Evolutionary conservation across 768 basidiomycete species (phyloP).

Genomic region (Phylloporus sp.): DNA sequence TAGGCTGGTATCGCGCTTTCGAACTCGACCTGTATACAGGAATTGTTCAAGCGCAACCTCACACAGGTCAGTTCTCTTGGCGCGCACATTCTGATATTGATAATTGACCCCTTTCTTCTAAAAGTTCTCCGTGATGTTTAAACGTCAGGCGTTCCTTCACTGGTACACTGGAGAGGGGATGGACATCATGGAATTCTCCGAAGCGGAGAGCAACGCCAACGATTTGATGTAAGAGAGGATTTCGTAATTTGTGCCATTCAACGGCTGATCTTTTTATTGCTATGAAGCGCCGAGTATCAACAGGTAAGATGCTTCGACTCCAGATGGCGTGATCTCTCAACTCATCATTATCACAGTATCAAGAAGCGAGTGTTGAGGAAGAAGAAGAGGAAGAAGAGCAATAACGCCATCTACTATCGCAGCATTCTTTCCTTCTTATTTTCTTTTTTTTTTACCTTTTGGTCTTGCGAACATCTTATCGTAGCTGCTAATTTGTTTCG

Average conservation of each 20-base stretch:
- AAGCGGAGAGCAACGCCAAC: slow-evolving; percentile 77
- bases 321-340: not conserved
- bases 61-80: slow-evolving; percentile 43
- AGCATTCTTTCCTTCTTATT: not conserved
- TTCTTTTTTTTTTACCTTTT: slow-evolving; percentile 1
- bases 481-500: slow-evolving; percentile 15
- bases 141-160: slow-evolving; percentile 80
- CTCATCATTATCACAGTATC: slow-evolving; percentile 40
- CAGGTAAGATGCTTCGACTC: slow-evolving; percentile 43
- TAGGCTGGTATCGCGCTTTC: slow-evolving; percentile 67
- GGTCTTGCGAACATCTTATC: slow-evolving; percentile 4
- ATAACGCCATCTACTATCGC: slow-evolving; percentile 14
- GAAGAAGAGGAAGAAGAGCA: slow-evolving; percentile 39
- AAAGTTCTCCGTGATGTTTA: slow-evolving; percentile 78
- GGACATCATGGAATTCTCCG: slow-evolving; percentile 79
- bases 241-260: not conserved
- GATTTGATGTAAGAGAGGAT: slow-evolving; percentile 66
- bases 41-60: slow-evolving; percentile 73
- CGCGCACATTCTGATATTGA: not conserved
- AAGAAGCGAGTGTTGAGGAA: slow-evolving; percentile 48
- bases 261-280: slow-evolving; percentile 6
- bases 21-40: slow-evolving; percentile 83
- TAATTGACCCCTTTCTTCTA: slow-evolving; percentile 2
- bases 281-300: slow-evolving; percentile 79
- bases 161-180: slow-evolving; percentile 92